Evolutionary conservation across 2,329 filamentous ascomycete species (phyloP).

Genomic region (Exophiala phaeomuriformis): DNA sequence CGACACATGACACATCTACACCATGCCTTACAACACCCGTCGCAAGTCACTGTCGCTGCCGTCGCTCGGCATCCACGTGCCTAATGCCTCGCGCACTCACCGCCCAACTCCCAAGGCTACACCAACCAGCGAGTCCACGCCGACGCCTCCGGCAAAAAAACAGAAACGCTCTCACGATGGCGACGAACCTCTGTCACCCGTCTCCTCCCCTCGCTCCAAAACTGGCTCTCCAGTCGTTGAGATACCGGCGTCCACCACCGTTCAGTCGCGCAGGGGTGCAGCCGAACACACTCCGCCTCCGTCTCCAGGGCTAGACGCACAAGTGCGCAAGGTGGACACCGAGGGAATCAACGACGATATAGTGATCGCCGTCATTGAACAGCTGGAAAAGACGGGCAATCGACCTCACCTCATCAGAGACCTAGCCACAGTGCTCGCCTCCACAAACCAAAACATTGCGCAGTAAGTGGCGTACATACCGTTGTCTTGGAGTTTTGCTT

Average conservation of each 20-base stretch:
- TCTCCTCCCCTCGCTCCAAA: conserved; percentile 32
- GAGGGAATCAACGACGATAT: conserved; percentile 90
- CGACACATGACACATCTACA: conserved; percentile 16
- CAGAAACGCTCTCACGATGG: conserved; percentile 67
- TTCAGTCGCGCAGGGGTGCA: conserved; percentile 30
- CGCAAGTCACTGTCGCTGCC: conserved; percentile 91
- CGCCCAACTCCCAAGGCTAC: conserved; percentile 57
- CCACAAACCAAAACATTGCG: conserved; percentile 73
- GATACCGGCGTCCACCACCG: conserved; percentile 29
- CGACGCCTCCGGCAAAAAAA: conserved; percentile 57
- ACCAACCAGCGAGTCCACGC: conserved; percentile 47
- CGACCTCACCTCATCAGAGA: conserved; percentile 92
- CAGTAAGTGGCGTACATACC: conserved; percentile 58
- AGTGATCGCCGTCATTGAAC: conserved; percentile 79
- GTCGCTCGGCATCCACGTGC: conserved; percentile 83
- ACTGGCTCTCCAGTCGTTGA: conserved; percentile 38
- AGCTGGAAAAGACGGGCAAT: conserved; percentile 83
- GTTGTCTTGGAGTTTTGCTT: conserved; percentile 4
- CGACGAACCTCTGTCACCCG: conserved; percentile 28
- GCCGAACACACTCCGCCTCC: conserved; percentile 69
- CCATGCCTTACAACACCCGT: conserved; percentile 92
- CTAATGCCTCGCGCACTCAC: conserved; percentile 49
- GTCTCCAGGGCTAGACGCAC: conserved; percentile 50
- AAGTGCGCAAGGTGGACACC: conserved; percentile 58
- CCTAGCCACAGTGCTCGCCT: conserved; percentile 70